Percentiles rank a stretch among this genome's conserved stretches.
These are phyloP conservation scores for Penicillium silybi DNA, from an alignment of 495 filamentous ascomycete genomes.

Conservation along the genomic window DNA sequence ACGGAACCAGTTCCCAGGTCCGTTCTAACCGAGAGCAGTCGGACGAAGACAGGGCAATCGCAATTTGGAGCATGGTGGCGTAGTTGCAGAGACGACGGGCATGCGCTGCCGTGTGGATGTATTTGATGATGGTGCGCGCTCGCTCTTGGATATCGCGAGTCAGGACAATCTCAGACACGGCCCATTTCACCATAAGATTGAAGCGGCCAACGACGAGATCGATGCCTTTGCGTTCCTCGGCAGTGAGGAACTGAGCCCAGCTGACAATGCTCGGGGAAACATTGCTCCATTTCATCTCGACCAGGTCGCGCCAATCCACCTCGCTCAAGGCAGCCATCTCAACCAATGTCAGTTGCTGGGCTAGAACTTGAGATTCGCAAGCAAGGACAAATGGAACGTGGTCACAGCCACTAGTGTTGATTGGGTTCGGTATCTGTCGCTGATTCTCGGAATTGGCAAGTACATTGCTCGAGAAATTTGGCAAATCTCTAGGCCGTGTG, in stretches of 20 bases:
- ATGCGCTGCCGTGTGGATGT: slow-evolving; percentile 86
- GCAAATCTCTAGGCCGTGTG: slow-evolving; percentile 22
- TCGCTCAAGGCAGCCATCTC: slow-evolving; percentile 96
- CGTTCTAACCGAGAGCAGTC: slow-evolving; percentile 70
- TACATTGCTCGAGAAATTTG: slow-evolving; percentile 36
- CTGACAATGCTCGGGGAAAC: slow-evolving; percentile 58
- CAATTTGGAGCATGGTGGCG: slow-evolving; percentile 93
- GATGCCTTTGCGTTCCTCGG: slow-evolving; percentile 79
- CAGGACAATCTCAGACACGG: slow-evolving; percentile 83
- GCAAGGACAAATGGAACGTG: slow-evolving; percentile 92
- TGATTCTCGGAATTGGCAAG: slow-evolving; percentile 37
- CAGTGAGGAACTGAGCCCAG: slow-evolving; percentile 90
- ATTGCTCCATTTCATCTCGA: slow-evolving; percentile 88
- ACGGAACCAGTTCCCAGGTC: slow-evolving; percentile 79
- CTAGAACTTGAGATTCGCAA: slow-evolving; percentile 83
- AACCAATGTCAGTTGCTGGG: slow-evolving; percentile 91
- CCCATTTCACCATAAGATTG: slow-evolving; percentile 98
- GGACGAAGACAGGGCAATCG: slow-evolving; percentile 81
- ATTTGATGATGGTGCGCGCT: slow-evolving; percentile 79
- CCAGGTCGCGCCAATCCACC: slow-evolving; percentile 95
- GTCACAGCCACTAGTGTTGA: slow-evolving; percentile 12
- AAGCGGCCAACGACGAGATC: slow-evolving; percentile 96
- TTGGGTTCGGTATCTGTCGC: slow-evolving; percentile 6
- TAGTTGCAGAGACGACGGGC: slow-evolving; percentile 86
- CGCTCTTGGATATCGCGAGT: slow-evolving; percentile 80